phyloP scores from a whole-genome alignment of 1,284 basidiomycete genomes.

The Entoloma clypeatum region DNA sequence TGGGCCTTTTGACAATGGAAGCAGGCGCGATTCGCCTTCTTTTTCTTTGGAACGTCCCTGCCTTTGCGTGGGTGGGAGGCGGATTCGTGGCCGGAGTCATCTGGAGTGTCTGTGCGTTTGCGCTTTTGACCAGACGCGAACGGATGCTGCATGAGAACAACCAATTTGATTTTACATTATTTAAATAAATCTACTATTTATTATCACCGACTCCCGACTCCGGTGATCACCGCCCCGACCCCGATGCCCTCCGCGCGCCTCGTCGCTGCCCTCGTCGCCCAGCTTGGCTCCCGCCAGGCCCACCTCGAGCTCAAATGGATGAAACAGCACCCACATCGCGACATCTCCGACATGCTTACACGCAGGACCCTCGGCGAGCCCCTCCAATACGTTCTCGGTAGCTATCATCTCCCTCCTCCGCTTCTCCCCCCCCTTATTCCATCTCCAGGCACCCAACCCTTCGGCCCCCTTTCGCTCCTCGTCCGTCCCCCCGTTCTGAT shows the following conservation, averaged over 20 bases:
- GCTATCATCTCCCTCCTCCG: constrained; percentile 20
- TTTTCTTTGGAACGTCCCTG: constrained; percentile 79
- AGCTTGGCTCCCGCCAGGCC: constrained; percentile 46
- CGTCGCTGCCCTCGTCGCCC: constrained; percentile 25
- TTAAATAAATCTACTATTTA: constrained; percentile 18
- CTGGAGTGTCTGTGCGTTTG: constrained; percentile 45
- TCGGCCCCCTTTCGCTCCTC: constrained; percentile 75
- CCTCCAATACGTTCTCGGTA: constrained; percentile 89
- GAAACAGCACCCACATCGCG: constrained; percentile 29
- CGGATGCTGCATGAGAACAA: constrained; percentile 33
- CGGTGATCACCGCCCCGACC: constrained; percentile 16
- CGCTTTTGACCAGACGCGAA: constrained; percentile 36
- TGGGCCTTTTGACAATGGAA: constrained; percentile 95
- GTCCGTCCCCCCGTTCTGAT: constrained; percentile 80
- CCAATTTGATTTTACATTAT: constrained; percentile 22
- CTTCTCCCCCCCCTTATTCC: constrained; percentile 14
- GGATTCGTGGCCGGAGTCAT: constrained; percentile 46
- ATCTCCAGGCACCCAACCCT: constrained; percentile 76
- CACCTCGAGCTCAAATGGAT: constrained; percentile 62
- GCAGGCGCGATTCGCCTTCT: constrained; percentile 91
- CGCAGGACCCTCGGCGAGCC: constrained; percentile 70
- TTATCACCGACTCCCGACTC: constrained; percentile 17
- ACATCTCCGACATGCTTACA: constrained; percentile 45
- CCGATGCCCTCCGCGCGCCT: constrained; percentile 20
- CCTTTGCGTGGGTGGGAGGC: constrained; percentile 44